Conservation (phyloP, 2,329 filamentous ascomycete species). For the Exophiala sideris region DNA sequence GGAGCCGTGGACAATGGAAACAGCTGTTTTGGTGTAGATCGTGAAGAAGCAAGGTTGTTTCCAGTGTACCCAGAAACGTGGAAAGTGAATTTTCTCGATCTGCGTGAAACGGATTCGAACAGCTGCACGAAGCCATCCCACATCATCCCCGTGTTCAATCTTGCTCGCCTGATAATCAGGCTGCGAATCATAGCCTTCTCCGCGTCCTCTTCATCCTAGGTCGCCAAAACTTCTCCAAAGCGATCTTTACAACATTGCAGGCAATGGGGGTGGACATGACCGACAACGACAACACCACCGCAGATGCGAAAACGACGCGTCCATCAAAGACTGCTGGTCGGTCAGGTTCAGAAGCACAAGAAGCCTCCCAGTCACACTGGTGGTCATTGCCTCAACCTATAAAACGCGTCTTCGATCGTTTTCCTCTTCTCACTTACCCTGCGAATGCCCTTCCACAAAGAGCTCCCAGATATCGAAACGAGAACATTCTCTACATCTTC, state of each 20-base stretch:
- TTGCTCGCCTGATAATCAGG: too few relatives aligned
- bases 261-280: constrained; percentile 9
- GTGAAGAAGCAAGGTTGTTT: too few relatives aligned
- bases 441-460: constrained; percentile 70
- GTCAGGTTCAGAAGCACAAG: neutral
- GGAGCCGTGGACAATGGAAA: too few relatives aligned
- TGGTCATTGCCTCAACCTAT: constrained; percentile 63
- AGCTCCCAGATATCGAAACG: constrained; percentile 45
- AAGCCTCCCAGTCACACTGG: constrained; percentile 8
- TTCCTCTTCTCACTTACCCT: constrained; percentile 74
- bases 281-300: neutral
- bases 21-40: too few relatives aligned
- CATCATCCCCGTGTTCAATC: too few relatives aligned
- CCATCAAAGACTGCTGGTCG: neutral
- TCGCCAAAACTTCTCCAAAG: too few relatives aligned
- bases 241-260: too few relatives aligned
- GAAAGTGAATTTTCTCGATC: too few relatives aligned
- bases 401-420: constrained; percentile 76
- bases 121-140: too few relatives aligned
- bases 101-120: too few relatives aligned
- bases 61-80: too few relatives aligned
- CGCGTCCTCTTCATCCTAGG: neutral
- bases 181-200: neutral
- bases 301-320: neutral
- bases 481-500: constrained; percentile 73